Percentiles rank a stretch among this genome's conserved stretches.
Conservation (phyloP, 2,329 filamentous ascomycete genomes). For the Diaporthe destruens region DNA sequence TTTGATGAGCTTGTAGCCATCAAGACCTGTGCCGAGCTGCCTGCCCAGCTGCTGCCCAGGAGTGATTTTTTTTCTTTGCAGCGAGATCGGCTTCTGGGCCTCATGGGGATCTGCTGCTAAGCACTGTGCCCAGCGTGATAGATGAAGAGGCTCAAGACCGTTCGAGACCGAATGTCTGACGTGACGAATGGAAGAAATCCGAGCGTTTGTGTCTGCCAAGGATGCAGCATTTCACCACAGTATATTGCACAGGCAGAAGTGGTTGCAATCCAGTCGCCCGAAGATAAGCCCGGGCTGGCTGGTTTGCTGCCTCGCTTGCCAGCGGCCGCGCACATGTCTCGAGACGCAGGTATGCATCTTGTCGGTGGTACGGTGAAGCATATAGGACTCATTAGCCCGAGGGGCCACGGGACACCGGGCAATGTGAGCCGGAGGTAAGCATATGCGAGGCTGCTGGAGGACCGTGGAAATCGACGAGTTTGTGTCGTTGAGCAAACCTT, state of each 20-base stretch:
- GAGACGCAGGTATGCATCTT: not conserved
- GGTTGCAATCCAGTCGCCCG: slow-evolving; percentile 11
- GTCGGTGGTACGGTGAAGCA: not conserved
- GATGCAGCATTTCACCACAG: slow-evolving; percentile 14
- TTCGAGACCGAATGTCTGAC: not conserved
- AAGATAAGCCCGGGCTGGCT: slow-evolving; percentile 12
- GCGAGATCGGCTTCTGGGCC: not conserved
- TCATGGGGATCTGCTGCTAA: slow-evolving; percentile 20
- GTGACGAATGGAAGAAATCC: not conserved
- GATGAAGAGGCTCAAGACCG: not conserved
- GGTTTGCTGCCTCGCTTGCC: slow-evolving; percentile 10
- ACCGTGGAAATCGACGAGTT: not conserved
- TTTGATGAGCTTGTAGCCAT: slow-evolving; percentile 21
- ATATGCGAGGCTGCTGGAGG: slow-evolving; percentile 12
- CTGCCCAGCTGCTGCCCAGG: slow-evolving; percentile 20
- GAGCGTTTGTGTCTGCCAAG: slow-evolving; percentile 2
- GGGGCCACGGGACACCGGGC: slow-evolving; percentile 18
- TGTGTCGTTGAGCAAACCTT: not conserved
- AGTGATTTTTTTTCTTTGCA: not conserved
- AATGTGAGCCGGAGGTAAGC: slow-evolving; percentile 18
- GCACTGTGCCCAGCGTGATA: slow-evolving; percentile 19
- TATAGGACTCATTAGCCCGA: not conserved
- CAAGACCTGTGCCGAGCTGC: slow-evolving; percentile 19
- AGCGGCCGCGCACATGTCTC: not conserved
- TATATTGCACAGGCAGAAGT: not conserved